Base-by-base conservation (phyloP, 2,329 filamentous ascomycete genomes). In the Cladobotryum mycophilum region DNA sequence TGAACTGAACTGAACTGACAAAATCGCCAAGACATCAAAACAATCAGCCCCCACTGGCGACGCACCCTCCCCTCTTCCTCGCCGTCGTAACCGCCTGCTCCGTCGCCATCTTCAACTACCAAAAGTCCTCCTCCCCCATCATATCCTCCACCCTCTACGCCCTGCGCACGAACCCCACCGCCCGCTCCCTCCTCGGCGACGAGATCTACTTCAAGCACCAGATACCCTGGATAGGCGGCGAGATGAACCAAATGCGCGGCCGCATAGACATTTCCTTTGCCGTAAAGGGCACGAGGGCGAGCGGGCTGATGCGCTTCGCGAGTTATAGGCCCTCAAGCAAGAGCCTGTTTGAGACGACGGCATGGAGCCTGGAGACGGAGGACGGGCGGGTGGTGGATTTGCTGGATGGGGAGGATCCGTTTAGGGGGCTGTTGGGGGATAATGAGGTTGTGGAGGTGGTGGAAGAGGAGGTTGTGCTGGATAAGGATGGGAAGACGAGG, bases 41-140 rank as follows among this genome's bases (percentile, higher is more conserved):
- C 70, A 51, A 65, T 69, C 51, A 65, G 64, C 45, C 80, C 81
- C 64, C 76, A 77, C 59, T 91, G 87, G 86, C 66, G 76, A 49
- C 80, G 80, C 60, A 89, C 89, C 1, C 70, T 96, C 34, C 92
- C 48, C 73, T 95, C 66, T 97, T 97, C 78, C 66, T 86, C 48
- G 69, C 80, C 56, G 74, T 89, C 56, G 82, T 96, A 60, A 79
- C 81, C 45, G 76, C 78, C 49, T 86, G 85, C 58, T 84, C 85
- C 58, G 73, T 95, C 53, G 89, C 86, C 59, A 96, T 99, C 70
- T 97, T 99, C 86, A 99, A 99, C 79, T 97, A 99, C 80, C 92
- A 99, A 69, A 96, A 96, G 70, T 82, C 85, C 51, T 89, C 88
- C n/a, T 89, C 84, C 22, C 88, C 87, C 49, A 81, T 92, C 30